Conservation (phyloP, 2,329 filamentous ascomycete species). For the Colletotrichum tamarilloi region DNA sequence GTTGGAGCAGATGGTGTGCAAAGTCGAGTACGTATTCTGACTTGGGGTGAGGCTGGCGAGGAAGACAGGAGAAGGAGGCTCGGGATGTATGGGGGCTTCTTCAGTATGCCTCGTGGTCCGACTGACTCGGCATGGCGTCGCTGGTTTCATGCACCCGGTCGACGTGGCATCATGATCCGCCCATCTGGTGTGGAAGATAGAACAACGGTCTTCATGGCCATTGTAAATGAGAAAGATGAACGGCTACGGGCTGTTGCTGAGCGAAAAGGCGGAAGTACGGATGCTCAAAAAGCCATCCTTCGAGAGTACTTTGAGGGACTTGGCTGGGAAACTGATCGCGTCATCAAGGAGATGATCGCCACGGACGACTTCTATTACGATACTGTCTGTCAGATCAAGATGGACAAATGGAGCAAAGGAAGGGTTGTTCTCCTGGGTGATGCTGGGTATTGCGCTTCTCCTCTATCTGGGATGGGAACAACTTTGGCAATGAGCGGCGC, state of each 20-base stretch:
- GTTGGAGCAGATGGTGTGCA: conserved; percentile 66
- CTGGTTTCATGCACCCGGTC: conserved; percentile 47
- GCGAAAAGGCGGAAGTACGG: conserved; percentile 38
- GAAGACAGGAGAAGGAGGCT: conserved; percentile 42
- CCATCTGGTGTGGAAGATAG: conserved; percentile 42
- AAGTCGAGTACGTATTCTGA: conserved; percentile 57
- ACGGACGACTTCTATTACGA: conserved; percentile 58
- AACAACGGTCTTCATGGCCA: conserved; percentile 41
- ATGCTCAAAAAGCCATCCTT: conserved; percentile 52
- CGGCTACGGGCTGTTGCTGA: conserved; percentile 17
- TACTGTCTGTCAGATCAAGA: conserved; percentile 54
- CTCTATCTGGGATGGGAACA: conserved; percentile 61
- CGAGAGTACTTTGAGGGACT: conserved; percentile 53
- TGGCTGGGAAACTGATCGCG: conserved; percentile 56
- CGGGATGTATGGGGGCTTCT: conserved; percentile 51
- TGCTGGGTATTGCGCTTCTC: conserved; percentile 58
- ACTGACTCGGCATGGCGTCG: conserved; percentile 39
- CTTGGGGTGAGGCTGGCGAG: conserved; percentile 44
- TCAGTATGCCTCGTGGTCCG: conserved; percentile 47
- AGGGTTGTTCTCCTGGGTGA: conserved; percentile 60
- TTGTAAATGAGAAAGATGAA: conserved; percentile 44
- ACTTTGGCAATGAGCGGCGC: conserved; percentile 57
- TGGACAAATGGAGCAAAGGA: conserved; percentile 47
- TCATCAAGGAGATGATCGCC: conserved; percentile 48
- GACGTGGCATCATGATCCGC: conserved; percentile 51